Evolutionary conservation across 1,139 yeast species (phyloP).

Genomic region (Saccharomyces hybrid): DNA sequence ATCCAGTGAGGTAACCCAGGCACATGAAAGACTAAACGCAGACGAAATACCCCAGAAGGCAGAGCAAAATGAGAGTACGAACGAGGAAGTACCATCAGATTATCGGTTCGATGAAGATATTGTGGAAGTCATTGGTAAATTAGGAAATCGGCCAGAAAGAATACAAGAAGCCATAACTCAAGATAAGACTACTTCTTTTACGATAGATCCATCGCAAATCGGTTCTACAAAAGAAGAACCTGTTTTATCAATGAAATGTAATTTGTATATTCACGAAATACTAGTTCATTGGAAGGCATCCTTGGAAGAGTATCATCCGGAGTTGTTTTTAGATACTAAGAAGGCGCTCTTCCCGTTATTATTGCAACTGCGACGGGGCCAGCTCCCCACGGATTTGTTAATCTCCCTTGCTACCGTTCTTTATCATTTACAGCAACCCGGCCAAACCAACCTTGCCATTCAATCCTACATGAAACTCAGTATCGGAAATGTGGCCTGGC

Average conservation of each 20-base stretch:
- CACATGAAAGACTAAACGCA: neutral
- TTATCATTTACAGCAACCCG: constrained; percentile 46
- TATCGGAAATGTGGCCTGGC: constrained; percentile 89
- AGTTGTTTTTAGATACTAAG: constrained; percentile 45
- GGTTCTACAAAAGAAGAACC: constrained; percentile 8
- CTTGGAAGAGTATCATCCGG: constrained; percentile 14
- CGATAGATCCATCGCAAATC: constrained; percentile 17
- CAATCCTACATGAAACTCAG: constrained; percentile 69
- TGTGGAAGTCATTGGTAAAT: constrained; percentile 1
- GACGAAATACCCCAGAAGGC: neutral
- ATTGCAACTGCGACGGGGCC: constrained; percentile 46
- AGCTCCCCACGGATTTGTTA: constrained; percentile 41
- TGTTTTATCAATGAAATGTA: constrained; percentile 36
- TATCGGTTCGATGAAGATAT: constrained; percentile 15
- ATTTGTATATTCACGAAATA: constrained; percentile 44
- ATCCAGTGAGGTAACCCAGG: constrained; percentile 5
- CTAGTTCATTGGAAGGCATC: constrained; percentile 40
- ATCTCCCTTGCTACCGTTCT: constrained; percentile 55
- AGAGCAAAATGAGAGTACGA: constrained; percentile 10
- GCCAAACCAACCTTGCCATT: constrained; percentile 49
- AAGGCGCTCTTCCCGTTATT: constrained; percentile 53
- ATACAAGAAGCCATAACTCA: constrained; percentile 5
- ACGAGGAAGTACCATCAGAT: constrained; percentile 18
- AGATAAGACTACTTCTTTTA: neutral
- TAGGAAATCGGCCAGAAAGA: constrained; percentile 28